Conservation (phyloP, 495 filamentous ascomycete species). For the Trichoderma virens region DNA sequence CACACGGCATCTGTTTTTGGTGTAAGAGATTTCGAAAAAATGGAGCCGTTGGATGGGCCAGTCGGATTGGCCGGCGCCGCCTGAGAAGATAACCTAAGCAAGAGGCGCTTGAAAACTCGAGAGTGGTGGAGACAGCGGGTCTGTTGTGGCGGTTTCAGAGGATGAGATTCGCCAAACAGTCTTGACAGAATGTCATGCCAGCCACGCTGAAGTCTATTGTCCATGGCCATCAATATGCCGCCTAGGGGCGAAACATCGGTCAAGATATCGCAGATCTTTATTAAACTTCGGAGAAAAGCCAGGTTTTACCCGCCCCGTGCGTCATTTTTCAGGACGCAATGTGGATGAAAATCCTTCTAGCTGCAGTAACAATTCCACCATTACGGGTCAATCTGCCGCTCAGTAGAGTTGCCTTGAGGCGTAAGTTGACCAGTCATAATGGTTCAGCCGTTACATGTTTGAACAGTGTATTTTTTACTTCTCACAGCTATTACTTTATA, state of each 20-base stretch:
- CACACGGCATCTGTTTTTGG: not conserved
- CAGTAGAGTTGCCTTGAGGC: not conserved
- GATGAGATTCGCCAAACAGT: not conserved
- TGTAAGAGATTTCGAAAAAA: constrained; percentile 1
- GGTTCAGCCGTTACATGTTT: not conserved
- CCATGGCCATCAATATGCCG: not conserved
- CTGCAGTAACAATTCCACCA: not conserved
- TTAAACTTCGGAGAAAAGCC: not conserved
- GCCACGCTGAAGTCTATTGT: not conserved
- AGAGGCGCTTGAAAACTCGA: not conserved
- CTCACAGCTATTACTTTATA: not conserved
- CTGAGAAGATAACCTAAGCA: not conserved
- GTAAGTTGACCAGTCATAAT: not conserved
- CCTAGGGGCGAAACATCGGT: not conserved
- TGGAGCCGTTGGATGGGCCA: not conserved
- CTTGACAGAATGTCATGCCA: not conserved
- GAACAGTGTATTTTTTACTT: not conserved
- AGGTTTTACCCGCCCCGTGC: not conserved
- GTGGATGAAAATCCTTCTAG: not conserved
- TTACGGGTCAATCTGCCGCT: not conserved
- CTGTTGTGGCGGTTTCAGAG: not conserved
- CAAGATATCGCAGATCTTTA: not conserved
- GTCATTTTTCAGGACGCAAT: not conserved
- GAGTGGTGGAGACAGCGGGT: not conserved
- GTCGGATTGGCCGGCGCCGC: not conserved